Conservation (phyloP, 2,329 filamentous ascomycete genomes). For the Fusarium palustre region DNA sequence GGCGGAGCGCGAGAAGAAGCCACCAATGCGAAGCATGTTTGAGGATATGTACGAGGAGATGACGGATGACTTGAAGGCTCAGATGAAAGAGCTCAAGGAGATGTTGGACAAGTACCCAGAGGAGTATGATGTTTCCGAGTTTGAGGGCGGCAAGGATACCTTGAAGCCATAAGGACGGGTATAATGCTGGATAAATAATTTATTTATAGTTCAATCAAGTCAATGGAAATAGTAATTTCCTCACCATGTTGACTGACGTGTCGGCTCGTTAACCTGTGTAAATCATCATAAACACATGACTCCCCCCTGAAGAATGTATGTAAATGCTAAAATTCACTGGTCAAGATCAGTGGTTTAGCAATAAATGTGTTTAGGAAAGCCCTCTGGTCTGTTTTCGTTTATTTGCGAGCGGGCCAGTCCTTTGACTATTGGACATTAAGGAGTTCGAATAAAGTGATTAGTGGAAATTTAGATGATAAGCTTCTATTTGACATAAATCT, state of each 20-base stretch:
- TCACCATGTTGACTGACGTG: neutral
- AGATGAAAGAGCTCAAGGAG: conserved; percentile 78
- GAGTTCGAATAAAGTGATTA: neutral
- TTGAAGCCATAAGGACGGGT: conserved; percentile 55
- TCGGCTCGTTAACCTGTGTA: neutral
- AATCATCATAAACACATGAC: neutral
- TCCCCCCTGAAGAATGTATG: neutral
- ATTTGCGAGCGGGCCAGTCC: too few species aligned
- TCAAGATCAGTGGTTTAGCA: too few species aligned
- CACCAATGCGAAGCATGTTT: conserved; percentile 78
- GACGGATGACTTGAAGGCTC: conserved; percentile 80
- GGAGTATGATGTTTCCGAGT: conserved; percentile 87
- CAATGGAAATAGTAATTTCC: neutral
- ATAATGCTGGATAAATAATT: neutral
- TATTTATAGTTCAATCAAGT: neutral
- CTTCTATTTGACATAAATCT: neutral
- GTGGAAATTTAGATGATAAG: neutral
- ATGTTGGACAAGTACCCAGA: conserved; percentile 87
- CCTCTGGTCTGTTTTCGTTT: too few species aligned
- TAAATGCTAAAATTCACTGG: neutral
- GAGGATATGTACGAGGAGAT: conserved; percentile 90
- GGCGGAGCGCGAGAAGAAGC: conserved; percentile 85
- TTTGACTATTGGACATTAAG: too few species aligned
- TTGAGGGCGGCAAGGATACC: conserved; percentile 78
- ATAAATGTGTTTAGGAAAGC: too few species aligned